Evolutionary conservation across 257 asterid species (phyloP), one percentile per base, ranked within the genome.

Genomic region (Solanum medicagineum): DNA sequence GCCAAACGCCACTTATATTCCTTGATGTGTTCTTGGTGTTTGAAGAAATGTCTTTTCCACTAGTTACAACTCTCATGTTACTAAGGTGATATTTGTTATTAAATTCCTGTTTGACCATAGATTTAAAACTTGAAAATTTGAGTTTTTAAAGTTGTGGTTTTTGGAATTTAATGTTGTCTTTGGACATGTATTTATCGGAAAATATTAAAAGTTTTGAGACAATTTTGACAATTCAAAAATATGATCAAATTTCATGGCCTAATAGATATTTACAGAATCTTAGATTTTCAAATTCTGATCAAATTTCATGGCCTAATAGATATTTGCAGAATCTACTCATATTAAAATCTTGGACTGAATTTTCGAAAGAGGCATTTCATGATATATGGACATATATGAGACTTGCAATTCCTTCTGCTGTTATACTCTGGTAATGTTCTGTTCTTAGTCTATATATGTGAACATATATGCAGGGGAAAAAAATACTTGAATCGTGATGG

Each of bases 331-430:
- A 32, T 32, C 36, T 32, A 32, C 36, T 32, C 36, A 32, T 32
- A 32, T 3, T 32, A 32, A 32, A 32, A 32, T 32, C 3, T 32
- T 91, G 96, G 96, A 92, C 57, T 12, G 96, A 96, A 5, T 90
- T 94, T 6, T 89, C 95, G 1, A 90, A 54, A 42, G 95, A 94
- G 20, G 92, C 95, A 0, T 83, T 92, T 32, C 89, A 89, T 11
- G 91, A 90, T 88, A 82, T 93, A 51, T 83, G 91, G 4, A 91
- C 89, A 85, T 93, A 89, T 77, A 69, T 91, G 4, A 90, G 92
- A 89, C 90, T 92, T 4, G 96, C 95, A 3, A 80, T 92, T 85
- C 96, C 97, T 20, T 93, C 97, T 0, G 94, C 94, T 60, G 85
- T 90, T 44, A 93, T 93, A 94, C 88, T 93, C 66, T 92, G 94